Conservation (phyloP, 1,284 basidiomycete species). For the Cystobasidium pallidum region DNA sequence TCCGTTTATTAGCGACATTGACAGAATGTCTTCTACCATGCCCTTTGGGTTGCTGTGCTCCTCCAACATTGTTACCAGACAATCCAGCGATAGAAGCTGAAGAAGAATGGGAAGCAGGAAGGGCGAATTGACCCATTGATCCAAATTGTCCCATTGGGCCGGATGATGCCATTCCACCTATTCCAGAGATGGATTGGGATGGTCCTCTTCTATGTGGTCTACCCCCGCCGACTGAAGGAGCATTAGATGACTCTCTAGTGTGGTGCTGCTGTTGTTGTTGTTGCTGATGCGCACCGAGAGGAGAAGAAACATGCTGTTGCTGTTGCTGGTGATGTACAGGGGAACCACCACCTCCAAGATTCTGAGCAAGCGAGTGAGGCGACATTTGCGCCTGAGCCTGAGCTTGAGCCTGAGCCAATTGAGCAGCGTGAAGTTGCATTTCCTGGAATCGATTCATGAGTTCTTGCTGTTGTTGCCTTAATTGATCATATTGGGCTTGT, state of each 20-base stretch:
- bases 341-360: conserved; percentile 1
- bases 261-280: conserved; percentile 31
- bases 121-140: conserved; percentile 44
- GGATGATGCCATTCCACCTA: conserved; percentile 61
- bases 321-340: conserved; percentile 15
- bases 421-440: conserved; percentile 49
- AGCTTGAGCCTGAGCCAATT: conserved; percentile 40
- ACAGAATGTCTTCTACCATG: conserved; percentile 93
- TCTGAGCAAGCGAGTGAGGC: neutral
- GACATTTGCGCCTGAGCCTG: conserved; percentile 5
- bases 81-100: neutral
- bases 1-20: conserved; percentile 66
- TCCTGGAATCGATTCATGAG: conserved; percentile 57
- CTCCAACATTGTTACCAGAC: conserved; percentile 4
- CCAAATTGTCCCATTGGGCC: conserved; percentile 65
- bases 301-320: neutral
- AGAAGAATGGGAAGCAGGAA: conserved; percentile 19
- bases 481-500: conserved; percentile 59
- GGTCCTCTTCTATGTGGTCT: conserved; percentile 29
- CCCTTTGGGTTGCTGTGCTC: conserved; percentile 61
- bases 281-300: neutral
- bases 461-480: conserved; percentile 58
- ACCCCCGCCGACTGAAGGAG: neutral
- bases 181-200: conserved; percentile 45
- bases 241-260: conserved; percentile 19